phyloP scores from a whole-genome alignment of 345 rosid species.

The Reutealis trisperma region DNA sequence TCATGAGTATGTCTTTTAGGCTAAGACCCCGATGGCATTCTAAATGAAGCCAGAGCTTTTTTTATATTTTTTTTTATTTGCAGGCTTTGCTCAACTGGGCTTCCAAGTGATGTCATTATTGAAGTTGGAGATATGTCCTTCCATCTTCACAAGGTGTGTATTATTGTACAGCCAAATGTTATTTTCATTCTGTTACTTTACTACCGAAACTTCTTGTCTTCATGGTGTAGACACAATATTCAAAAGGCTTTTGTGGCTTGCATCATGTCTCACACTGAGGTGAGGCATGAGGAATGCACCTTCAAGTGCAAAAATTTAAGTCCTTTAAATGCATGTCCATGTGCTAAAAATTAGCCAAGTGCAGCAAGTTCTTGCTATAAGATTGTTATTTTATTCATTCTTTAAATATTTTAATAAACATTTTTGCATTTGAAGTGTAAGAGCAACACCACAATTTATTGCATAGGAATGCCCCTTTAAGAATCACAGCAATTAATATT shows the following conservation, averaged over 20 bases:
- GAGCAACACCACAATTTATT: background rate
- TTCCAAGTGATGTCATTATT: conserved; percentile 70
- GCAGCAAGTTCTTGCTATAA: background rate
- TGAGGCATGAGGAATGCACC: background rate
- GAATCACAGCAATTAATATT: background rate
- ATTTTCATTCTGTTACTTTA: background rate
- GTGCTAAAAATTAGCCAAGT: background rate
- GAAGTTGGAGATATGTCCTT: conserved; percentile 73
- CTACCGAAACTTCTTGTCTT: background rate
- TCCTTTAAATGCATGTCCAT: background rate
- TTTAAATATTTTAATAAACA: background rate
- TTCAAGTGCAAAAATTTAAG: background rate
- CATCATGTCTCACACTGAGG: background rate
- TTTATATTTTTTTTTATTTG: background rate
- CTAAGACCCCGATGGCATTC: background rate
- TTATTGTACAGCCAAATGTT: background rate
- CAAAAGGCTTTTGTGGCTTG: background rate
- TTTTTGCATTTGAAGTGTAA: background rate
- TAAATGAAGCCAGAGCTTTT: conserved; percentile 3
- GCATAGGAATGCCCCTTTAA: background rate
- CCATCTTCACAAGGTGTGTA: conserved; percentile 78
- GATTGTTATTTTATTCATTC: background rate
- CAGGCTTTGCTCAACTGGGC: conserved; percentile 79
- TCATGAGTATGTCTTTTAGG: background rate
- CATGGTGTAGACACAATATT: background rate